Evolutionary conservation across 192 early-diverging fungal species (phyloP), one percentile per base, ranked within the genome.

Genomic region (Backusella australiensis): DNA sequence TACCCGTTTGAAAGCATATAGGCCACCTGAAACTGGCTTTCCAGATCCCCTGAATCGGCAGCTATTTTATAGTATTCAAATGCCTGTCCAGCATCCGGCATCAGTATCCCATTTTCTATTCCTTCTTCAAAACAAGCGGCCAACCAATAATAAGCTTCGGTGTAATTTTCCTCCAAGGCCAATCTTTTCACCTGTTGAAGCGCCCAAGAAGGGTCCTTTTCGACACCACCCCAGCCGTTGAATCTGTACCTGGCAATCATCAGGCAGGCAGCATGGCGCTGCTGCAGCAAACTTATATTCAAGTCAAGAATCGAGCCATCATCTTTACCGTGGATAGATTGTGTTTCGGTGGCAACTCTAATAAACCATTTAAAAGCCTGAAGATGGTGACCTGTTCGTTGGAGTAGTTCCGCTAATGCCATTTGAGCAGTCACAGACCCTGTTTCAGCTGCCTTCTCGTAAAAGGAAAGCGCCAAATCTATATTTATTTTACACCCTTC

Each of bases 1-100:
- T 59, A 46, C 6, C 84, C 84, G 49, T 74, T 75, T 17, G 78
- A 78, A 34, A 77, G 75, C 83, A 85, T 85, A n/a, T 67, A 66
- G 0, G 75, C 81, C 23, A 76, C 72, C 21, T 77, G 72, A 34
- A 75, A 65, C 41, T 83, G 79, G 42, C 80, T 76, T 15, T 81
- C 80, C 6, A 76, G 17, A 67, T 80, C 77, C 4, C 75, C 71
- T 34, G 26, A 14, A 6, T 56, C 9, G 5, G 82, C 82, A 26
- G 59, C 72, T 19, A 70, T 73, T 39, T 70, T 67, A 75, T 80
- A 83, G 14, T 77, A 77, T 6, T 49, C 67, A 70, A 77, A 74
- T 9, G 82, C 82, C 11, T 66, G 42, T 26, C 26, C 17, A 1
- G 68, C 15, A 72, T 83, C 52, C 0, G 63, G 42, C n/a, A 52